Percentiles rank a stretch among this genome's conserved stretches.
phyloP scores from a whole-genome alignment of 1,284 basidiomycete species.

The Schizophyllum commune region DNA sequence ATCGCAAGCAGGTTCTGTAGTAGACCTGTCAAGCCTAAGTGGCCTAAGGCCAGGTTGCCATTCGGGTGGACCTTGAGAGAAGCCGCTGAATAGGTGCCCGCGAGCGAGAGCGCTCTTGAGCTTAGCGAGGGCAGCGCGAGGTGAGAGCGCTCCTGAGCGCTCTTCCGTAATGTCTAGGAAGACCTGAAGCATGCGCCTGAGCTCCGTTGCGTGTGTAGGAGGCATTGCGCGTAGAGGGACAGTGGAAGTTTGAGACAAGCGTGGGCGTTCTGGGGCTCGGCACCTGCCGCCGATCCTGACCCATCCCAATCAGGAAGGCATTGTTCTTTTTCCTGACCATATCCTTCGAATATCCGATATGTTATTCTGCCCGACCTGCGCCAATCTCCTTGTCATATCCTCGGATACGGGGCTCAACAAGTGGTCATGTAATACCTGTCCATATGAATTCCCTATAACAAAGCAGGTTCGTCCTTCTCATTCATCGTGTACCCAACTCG shows the following conservation, averaged over 20 bases:
- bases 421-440: slow-evolving; percentile 92
- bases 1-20: background rate
- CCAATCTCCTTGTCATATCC: slow-evolving; percentile 84
- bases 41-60: background rate
- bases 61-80: background rate
- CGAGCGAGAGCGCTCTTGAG: background rate
- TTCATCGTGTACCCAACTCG: background rate
- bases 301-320: background rate
- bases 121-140: background rate
- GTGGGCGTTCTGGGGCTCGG: background rate
- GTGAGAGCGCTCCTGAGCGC: background rate
- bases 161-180: background rate
- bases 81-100: background rate
- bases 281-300: background rate
- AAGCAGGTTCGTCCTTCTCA: slow-evolving; percentile 48
- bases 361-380: slow-evolving; percentile 95
- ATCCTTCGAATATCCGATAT: slow-evolving; percentile 28
- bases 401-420: slow-evolving; percentile 72
- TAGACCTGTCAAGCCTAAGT: background rate
- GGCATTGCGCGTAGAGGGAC: background rate
- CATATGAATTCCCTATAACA: slow-evolving; percentile 90
- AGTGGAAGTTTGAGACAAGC: background rate
- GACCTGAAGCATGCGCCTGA: background rate
- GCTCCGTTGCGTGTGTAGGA: background rate
- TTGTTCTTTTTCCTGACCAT: background rate